A percentile compares a stretch with the other conserved stretches of the same genome.
Evolutionary conservation across 345 rosid species (phyloP).

Genomic region (Arabidopsis suecica): DNA sequence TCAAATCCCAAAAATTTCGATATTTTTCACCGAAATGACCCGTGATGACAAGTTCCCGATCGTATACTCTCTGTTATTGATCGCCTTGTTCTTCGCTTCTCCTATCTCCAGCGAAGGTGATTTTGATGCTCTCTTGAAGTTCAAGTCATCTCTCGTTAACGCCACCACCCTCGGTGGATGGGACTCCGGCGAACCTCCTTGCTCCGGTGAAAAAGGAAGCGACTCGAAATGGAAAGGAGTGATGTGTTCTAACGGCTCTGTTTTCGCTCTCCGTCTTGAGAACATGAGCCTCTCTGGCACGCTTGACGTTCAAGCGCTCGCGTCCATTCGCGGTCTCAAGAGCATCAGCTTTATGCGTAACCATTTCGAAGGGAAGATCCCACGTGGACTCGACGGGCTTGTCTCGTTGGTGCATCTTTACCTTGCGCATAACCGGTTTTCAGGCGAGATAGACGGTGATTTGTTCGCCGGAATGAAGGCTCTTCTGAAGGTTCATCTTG

Average conservation of each 20-base stretch:
- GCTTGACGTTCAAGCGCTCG: constrained; percentile 54
- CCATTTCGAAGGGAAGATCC: constrained; percentile 62
- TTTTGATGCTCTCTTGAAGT: constrained; percentile 53
- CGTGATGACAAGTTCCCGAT: background rate
- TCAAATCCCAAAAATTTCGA: constrained; percentile 26
- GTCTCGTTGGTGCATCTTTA: constrained; percentile 51
- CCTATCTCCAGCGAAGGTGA: constrained; percentile 39
- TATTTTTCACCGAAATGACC: constrained; percentile 31
- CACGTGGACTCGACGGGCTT: constrained; percentile 51
- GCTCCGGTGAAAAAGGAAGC: constrained; percentile 42
- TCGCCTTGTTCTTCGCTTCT: background rate
- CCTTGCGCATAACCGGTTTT: constrained; percentile 61
- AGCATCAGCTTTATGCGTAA: constrained; percentile 69
- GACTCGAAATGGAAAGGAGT: constrained; percentile 61
- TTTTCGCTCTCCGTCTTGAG: constrained; percentile 56
- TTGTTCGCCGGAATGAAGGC: constrained; percentile 59
- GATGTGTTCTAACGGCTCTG: constrained; percentile 49
- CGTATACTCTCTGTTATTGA: constrained; percentile 1
- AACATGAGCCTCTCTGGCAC: constrained; percentile 60
- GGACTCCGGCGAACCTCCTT: constrained; percentile 43
- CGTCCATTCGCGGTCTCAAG: constrained; percentile 45
- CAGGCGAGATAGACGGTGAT: constrained; percentile 53
- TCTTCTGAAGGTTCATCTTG: constrained; percentile 60
- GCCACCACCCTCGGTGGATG: constrained; percentile 46
- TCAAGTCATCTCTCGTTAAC: constrained; percentile 60